Conservation (phyloP, 768 basidiomycete species). For the Calocybe gangraenosa region DNA sequence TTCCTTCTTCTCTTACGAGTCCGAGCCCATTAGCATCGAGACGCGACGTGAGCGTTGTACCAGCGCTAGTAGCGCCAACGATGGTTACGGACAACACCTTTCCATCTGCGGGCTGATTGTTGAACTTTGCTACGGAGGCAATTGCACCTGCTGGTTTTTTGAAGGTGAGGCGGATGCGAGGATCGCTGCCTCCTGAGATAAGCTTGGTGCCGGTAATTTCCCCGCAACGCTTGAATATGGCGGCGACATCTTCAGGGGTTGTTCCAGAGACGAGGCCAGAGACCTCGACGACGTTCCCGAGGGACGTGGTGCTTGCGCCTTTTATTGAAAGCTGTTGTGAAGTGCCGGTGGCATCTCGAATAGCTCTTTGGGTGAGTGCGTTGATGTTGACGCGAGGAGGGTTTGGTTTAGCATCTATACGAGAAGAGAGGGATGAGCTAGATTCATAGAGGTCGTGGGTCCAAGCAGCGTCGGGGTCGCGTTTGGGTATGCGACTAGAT, state of each 20-base stretch:
- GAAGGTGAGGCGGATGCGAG: slow-evolving; percentile 70
- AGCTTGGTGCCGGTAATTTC: slow-evolving; percentile 49
- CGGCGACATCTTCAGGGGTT: slow-evolving; percentile 78
- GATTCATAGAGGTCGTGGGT: slow-evolving; percentile 67
- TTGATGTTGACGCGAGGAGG: slow-evolving; percentile 50
- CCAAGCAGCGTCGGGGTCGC: slow-evolving; percentile 64
- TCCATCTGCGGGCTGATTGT: slow-evolving; percentile 82
- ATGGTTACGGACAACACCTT: slow-evolving; percentile 63
- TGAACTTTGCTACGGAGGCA: slow-evolving; percentile 67
- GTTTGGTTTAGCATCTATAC: slow-evolving; percentile 41
- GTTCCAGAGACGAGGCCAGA: slow-evolving; percentile 72
- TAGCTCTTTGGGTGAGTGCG: slow-evolving; percentile 53
- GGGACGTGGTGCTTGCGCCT: slow-evolving; percentile 48
- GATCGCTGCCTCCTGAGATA: slow-evolving; percentile 31
- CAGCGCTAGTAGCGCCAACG: slow-evolving; percentile 49
- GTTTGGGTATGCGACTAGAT: slow-evolving; percentile 56
- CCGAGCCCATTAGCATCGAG: slow-evolving; percentile 56
- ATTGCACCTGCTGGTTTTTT: slow-evolving; percentile 58
- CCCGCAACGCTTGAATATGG: slow-evolving; percentile 82
- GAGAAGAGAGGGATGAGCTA: slow-evolving; percentile 56
- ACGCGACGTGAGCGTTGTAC: slow-evolving; percentile 52
- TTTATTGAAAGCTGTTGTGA: slow-evolving; percentile 52
- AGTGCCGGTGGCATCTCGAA: slow-evolving; percentile 52
- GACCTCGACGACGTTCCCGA: slow-evolving; percentile 72
- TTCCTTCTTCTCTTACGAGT: slow-evolving; percentile 47